Base-by-base conservation (phyloP, 345 rosid genomes). In the Noccaea caerulescens region DNA sequence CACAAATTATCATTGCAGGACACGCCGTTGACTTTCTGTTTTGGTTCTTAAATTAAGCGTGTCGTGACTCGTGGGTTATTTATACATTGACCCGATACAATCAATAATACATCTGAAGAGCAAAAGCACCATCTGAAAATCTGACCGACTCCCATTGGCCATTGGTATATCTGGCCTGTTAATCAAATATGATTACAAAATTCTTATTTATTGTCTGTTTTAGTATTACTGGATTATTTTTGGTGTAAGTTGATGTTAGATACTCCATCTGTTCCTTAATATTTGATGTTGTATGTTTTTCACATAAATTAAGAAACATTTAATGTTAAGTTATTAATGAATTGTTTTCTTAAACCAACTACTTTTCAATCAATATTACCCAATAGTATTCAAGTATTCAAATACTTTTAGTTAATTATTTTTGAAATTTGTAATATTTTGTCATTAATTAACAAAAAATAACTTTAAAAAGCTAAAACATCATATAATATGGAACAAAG, bases 171-270 rank as follows among this genome's bases (percentile, higher is more conserved):
- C n/a, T 71, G 34, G 23, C 46, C 13, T 18, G 8, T 42, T 41
- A 39, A 9, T 43, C 2, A 9, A 38, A 46, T 25, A 47, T 45
- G 58, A 27, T n/a, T 8, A 5, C 58, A 32, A 51, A 59, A 27
- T 10, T 58, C 14, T 14, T 23, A 38, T 37, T 47, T 37, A 18
- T 58, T 58, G 33, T 11, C 42, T 1, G 59, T 47, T 39, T 37
- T 11, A 46, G 7, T 39, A 39, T 49, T 14, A 50, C 46, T 42
- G 5, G 27, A 62, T 55, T 63, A 14, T 37, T 63, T 52, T 52
- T 52, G 54, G 56, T 63, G 63, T 55, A 55, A 63, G 41, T 62
- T 54, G 63, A 23, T n/a, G 14, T 54, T 14, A 34, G 8, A 71
- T 60, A n/a, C n/a, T n/a, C n/a, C n/a, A n/a, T n/a, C n/a, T n/a